phyloP scores from a whole-genome alignment of 2,329 filamentous ascomycete species.

The Fusarium torulosum region DNA sequence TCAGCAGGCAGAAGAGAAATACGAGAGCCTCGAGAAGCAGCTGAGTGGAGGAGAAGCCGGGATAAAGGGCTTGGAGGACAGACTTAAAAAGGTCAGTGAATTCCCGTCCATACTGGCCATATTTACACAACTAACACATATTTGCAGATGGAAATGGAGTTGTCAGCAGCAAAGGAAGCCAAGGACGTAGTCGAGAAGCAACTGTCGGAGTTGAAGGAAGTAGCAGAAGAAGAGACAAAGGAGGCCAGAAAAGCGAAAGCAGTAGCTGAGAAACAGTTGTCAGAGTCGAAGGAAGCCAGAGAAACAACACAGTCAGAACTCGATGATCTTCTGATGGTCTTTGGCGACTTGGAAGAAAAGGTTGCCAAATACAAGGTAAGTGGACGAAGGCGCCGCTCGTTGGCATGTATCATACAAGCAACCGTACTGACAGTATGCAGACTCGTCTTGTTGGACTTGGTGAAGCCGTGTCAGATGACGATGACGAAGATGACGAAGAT shows the following conservation, averaged over 20 bases:
- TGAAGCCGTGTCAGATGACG: conserved; percentile 80
- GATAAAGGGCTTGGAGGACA: conserved; percentile 41
- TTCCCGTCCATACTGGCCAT: conserved; percentile 38
- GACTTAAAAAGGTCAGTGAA: conserved; percentile 46
- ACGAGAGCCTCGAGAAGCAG: conserved; percentile 47
- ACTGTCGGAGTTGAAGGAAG: conserved; percentile 65
- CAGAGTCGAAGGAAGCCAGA: conserved; percentile 70
- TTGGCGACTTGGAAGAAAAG: conserved; percentile 84
- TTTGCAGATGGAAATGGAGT: conserved; percentile 50
- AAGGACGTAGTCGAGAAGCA: conserved; percentile 62
- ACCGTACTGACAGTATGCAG: conserved; percentile 51
- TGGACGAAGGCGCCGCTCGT: neutral
- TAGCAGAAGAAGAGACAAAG: conserved; percentile 62
- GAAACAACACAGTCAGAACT: conserved; percentile 77
- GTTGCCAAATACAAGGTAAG: conserved; percentile 78
- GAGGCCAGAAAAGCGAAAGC: conserved; percentile 73
- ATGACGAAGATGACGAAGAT: conserved; percentile 73
- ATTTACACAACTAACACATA: conserved; percentile 36
- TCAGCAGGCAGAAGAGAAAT: conserved; percentile 45
- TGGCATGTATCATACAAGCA: neutral
- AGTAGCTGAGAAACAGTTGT: conserved; percentile 54
- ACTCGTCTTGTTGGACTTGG: conserved; percentile 74
- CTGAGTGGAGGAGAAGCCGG: conserved; percentile 39
- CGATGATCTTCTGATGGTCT: conserved; percentile 85
- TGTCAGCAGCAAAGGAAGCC: conserved; percentile 68